Evolutionary conservation across 2,329 filamentous ascomycete genomes (phyloP).

Genomic region (Cordyceps cicadae): DNA sequence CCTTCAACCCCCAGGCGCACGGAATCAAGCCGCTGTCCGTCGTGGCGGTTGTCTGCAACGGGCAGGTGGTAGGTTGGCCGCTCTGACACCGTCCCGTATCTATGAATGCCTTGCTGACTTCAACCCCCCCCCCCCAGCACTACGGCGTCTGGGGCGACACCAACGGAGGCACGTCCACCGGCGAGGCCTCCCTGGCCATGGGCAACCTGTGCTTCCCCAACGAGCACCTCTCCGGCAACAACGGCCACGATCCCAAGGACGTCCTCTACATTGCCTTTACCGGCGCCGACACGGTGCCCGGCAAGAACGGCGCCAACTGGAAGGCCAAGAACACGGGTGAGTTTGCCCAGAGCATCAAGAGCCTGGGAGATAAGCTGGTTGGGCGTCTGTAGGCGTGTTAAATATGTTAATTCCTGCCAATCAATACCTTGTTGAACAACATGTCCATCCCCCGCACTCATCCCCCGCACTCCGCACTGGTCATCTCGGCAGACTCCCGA

Average conservation of each 20-base stretch:
- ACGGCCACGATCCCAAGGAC: slow-evolving; percentile 43
- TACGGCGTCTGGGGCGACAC: slow-evolving; percentile 48
- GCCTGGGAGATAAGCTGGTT: slow-evolving; percentile 38
- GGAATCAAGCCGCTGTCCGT: slow-evolving; percentile 38
- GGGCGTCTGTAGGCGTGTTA: background rate
- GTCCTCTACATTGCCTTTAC: slow-evolving; percentile 50
- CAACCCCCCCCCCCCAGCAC: too few relatives aligned
- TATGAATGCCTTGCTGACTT: too few relatives aligned
- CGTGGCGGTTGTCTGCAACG: slow-evolving; percentile 40
- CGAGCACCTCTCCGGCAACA: slow-evolving; percentile 37
- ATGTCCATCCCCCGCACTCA: too few relatives aligned
- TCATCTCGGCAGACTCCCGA: too few relatives aligned
- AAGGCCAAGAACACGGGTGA: slow-evolving; percentile 31
- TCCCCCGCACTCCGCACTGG: too few relatives aligned
- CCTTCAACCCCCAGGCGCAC: slow-evolving; percentile 26
- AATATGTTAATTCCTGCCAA: too few relatives aligned
- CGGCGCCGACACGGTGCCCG: slow-evolving; percentile 42
- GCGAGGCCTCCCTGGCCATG: slow-evolving; percentile 43
- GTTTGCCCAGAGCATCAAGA: slow-evolving; percentile 40
- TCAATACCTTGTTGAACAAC: too few relatives aligned
- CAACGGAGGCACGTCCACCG: slow-evolving; percentile 39
- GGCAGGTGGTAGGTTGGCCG: slow-evolving; percentile 28
- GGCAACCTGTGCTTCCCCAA: slow-evolving; percentile 43
- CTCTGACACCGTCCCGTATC: too few relatives aligned
- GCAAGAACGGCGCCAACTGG: slow-evolving; percentile 41